These are phyloP conservation scores for Rhodotorula babjevae DNA, from an alignment of 768 basidiomycete genomes.

Conservation along the genomic window DNA sequence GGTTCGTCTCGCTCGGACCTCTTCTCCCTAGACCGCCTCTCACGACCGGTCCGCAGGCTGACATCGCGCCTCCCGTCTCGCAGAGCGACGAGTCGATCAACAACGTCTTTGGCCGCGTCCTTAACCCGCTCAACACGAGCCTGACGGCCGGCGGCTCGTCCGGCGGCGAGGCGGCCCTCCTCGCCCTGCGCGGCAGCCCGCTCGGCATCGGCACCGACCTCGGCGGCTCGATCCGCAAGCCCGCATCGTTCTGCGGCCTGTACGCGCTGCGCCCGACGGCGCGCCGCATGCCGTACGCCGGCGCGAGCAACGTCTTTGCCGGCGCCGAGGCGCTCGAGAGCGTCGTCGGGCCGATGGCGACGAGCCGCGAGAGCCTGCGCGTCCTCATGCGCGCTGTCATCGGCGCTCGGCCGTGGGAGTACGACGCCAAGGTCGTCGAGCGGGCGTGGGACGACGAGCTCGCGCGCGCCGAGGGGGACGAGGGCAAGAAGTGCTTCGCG, in stretches of 20 bases:
- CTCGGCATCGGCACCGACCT: slow-evolving; percentile 24
- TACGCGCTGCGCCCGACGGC: slow-evolving; percentile 46
- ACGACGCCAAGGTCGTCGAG: slow-evolving; percentile 54
- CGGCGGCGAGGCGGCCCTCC: slow-evolving; percentile 76
- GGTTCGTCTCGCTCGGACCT: not conserved
- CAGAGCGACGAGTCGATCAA: too few relatives aligned
- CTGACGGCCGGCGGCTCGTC: slow-evolving; percentile 75
- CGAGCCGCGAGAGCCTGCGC: slow-evolving; percentile 59
- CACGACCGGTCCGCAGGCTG: too few relatives aligned
- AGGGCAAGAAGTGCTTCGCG: not conserved
- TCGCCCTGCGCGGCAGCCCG: slow-evolving; percentile 53
- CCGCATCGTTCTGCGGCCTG: slow-evolving; percentile 63
- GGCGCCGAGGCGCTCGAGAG: slow-evolving; percentile 13
- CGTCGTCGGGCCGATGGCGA: slow-evolving; percentile 32
- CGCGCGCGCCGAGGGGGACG: not conserved
- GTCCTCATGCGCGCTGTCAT: slow-evolving; percentile 58
- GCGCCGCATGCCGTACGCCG: slow-evolving; percentile 10
- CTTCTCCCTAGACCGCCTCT: too few relatives aligned
- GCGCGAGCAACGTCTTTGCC: not conserved
- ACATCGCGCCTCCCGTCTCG: too few relatives aligned
- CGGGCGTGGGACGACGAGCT: not conserved
- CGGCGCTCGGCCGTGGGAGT: slow-evolving; percentile 63
- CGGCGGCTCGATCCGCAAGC: slow-evolving; percentile 61
- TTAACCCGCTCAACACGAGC: slow-evolving; percentile 36
- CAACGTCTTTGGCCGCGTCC: too few relatives aligned